Conservation (phyloP, 176 grass and related monocot genomes). For the Triticum turgidum region DNA sequence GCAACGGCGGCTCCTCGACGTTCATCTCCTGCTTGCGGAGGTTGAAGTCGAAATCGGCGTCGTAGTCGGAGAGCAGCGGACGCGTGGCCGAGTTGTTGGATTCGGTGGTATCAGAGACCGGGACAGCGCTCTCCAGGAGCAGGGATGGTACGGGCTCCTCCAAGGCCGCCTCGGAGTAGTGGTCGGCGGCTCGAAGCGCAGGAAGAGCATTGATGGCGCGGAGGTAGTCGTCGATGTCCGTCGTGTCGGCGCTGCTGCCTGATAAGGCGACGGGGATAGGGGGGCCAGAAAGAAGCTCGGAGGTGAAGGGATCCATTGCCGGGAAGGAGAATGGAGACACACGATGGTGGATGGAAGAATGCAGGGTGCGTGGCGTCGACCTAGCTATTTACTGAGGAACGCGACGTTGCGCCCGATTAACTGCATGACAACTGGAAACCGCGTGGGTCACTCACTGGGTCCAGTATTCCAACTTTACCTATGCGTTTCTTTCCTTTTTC, state of each 20-base stretch:
- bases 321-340: not conserved
- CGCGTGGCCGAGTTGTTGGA: not conserved
- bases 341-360: not conserved
- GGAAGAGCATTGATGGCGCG: not conserved
- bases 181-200: not conserved
- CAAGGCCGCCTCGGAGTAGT: not conserved
- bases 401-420: not conserved
- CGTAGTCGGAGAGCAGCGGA: not conserved
- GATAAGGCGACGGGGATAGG: not conserved
- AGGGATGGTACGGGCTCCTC: not conserved
- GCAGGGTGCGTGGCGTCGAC: not conserved
- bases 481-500: not conserved
- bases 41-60: conserved; percentile 9
- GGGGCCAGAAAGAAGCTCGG: not conserved
- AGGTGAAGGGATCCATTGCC: not conserved
- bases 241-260: not conserved
- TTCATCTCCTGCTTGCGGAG: conserved; percentile 14
- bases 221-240: not conserved
- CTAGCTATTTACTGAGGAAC: not conserved
- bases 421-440: not conserved
- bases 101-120: not conserved
- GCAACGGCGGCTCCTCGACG: not conserved
- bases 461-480: not conserved
- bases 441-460: not conserved
- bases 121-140: not conserved